Evolutionary conservation across 441 rosid species (phyloP).

Genomic region (Macaranga tanarius): DNA sequence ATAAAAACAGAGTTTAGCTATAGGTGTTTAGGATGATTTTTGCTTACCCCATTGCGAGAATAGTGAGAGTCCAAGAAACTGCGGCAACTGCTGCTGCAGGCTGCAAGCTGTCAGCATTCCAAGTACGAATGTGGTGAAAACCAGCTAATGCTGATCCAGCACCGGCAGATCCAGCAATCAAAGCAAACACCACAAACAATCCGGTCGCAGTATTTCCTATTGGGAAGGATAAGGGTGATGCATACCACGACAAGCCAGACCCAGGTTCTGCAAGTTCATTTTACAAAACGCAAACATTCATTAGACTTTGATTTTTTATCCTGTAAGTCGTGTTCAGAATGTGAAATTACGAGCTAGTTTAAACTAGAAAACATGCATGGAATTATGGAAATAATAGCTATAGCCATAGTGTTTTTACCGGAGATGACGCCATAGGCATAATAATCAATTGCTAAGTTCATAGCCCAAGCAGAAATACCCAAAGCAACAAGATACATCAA

Average conservation of each 20-base stretch:
- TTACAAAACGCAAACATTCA: too few relatives aligned
- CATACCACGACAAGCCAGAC: constrained; percentile 69
- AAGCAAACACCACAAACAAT: constrained; percentile 68
- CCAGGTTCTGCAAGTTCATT: constrained; percentile 54
- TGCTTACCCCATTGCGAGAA: constrained; percentile 83
- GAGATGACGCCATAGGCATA: constrained; percentile 51
- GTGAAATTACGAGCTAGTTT: too few relatives aligned
- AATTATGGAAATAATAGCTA: too few relatives aligned
- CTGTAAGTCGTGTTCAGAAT: too few relatives aligned
- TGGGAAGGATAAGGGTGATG: constrained; percentile 84
- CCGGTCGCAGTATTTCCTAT: constrained; percentile 97
- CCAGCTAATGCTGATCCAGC: constrained; percentile 71
- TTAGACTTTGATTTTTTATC: too few relatives aligned
- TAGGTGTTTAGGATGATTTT: not conserved
- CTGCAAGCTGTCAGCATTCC: constrained; percentile 57
- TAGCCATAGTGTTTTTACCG: constrained; percentile 41
- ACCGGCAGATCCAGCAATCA: constrained; percentile 90
- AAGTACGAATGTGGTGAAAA: constrained; percentile 55
- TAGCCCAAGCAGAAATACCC: constrained; percentile 88
- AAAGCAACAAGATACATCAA: constrained; percentile 71
- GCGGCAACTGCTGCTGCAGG: constrained; percentile 72
- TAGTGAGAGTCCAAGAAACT: constrained; percentile 85
- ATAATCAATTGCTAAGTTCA: constrained; percentile 69
- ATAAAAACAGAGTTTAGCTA: too few relatives aligned
- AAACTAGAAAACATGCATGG: too few relatives aligned